A percentile compares a stretch with the other conserved stretches of the same genome.
Evolutionary conservation across 306 rosid species (phyloP).

Genomic region (Pyrus pyrifolia): DNA sequence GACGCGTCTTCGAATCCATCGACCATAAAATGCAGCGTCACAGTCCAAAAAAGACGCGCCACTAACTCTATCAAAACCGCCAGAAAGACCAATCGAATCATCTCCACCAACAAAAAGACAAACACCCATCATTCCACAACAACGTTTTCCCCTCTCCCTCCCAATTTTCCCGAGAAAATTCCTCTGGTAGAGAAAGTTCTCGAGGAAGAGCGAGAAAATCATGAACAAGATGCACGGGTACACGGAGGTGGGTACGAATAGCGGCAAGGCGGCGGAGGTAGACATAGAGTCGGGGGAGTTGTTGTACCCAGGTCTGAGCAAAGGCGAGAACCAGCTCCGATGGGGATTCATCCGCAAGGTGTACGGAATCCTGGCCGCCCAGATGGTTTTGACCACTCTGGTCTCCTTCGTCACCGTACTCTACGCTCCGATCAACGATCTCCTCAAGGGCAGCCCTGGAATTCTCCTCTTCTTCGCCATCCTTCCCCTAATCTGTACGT

Average conservation of each 20-base stretch:
- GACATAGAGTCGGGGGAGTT: slow-evolving; percentile 85
- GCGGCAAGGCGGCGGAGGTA: slow-evolving; percentile 36
- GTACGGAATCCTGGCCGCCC: slow-evolving; percentile 77
- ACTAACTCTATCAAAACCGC: not conserved
- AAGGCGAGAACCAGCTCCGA: slow-evolving; percentile 87
- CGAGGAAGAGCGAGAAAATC: not conserved
- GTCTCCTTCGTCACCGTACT: slow-evolving; percentile 73
- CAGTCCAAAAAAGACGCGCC: not conserved
- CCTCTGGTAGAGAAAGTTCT: not conserved
- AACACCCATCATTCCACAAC: not conserved
- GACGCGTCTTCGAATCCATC: not conserved
- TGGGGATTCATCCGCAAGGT: slow-evolving; percentile 98
- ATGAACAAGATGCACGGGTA: slow-evolving; percentile 32
- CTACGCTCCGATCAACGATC: slow-evolving; percentile 61
- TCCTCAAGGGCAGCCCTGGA: slow-evolving; percentile 63
- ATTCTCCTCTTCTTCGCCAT: slow-evolving; percentile 68
- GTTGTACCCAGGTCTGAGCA: slow-evolving; percentile 65
- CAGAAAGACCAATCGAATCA: not conserved
- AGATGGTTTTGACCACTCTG: slow-evolving; percentile 74
- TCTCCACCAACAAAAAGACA: not conserved
- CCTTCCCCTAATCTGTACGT: slow-evolving; percentile 74
- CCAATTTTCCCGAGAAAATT: slow-evolving; percentile 14
- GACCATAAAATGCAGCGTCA: not conserved
- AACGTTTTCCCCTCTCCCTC: not conserved
- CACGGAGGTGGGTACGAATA: slow-evolving; percentile 30